Base-by-base conservation (phyloP, 2,329 filamentous ascomycete species). In the Alternaria metachromatica region DNA sequence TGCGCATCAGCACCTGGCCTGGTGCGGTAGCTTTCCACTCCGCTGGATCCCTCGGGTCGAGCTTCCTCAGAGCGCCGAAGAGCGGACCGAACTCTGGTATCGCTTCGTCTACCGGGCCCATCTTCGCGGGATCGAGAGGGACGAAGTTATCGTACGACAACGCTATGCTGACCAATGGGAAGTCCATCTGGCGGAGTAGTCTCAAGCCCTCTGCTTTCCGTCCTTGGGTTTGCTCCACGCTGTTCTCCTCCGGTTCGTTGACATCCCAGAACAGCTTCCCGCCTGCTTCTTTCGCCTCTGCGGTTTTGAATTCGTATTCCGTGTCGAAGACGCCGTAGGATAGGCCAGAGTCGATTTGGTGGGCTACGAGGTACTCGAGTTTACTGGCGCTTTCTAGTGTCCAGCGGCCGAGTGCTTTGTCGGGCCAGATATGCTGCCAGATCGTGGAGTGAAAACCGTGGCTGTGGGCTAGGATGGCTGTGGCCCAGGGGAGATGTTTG, bases 281-380 rank as follows among this genome's bases (percentile, higher is more conserved):
- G 12, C 64, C 73, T 1, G 61, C 60, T 13, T 72, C 64, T 20
- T 63, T 68, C 28, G 75, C 79, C 23, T 78, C 71, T 6, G 72
- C 61, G 3, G 69, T 70, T 56, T 77, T 80, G 76, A 73, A 82
- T 20, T 66, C 37, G 64, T 81, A 82, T 44, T 80, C 68, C 9
- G 73, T 78, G 66, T 82, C 80, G 69, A 80, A 81, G 33, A 82
- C 78, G 56, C 80, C 80, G 64, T 74, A 80, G 43, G 74, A 78
- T 4, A 79, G 57, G 3, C 76, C 77, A 2, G 74, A 78, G 33
- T 72, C 58, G 62, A 82, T 73, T 58, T 80, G 76, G 60, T 81
- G 76, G 7, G 62, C 56, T 5, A 78, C 61, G 20, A 82, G 72
- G 60, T 82, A 79, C 8, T 62, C 37, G 3, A 48, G 56, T 8